phyloP scores from a whole-genome alignment of 306 rosid species.

The Canavalia ensiformis region DNA sequence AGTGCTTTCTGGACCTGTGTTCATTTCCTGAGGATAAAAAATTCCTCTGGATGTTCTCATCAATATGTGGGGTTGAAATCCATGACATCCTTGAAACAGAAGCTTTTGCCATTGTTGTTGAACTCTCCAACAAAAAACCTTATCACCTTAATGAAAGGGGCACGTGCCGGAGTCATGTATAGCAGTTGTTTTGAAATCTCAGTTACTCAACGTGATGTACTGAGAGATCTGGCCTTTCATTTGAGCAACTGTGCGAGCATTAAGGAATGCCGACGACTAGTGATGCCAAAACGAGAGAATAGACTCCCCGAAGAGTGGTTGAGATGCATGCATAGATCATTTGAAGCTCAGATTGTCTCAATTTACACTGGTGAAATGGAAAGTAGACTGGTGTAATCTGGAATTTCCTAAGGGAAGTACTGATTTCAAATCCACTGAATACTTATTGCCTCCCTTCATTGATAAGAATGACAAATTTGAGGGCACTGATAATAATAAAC shows the following conservation, averaged over 20 bases:
- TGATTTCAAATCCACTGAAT: slow-evolving; percentile 73
- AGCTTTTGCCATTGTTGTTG: slow-evolving; percentile 82
- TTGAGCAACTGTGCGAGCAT: slow-evolving; percentile 59
- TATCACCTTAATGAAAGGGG: slow-evolving; percentile 75
- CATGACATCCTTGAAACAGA: slow-evolving; percentile 82
- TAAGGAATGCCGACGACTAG: slow-evolving; percentile 60
- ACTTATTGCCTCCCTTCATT: slow-evolving; percentile 70
- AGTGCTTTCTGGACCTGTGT: slow-evolving; percentile 88
- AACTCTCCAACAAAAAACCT: slow-evolving; percentile 88
- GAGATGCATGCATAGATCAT: slow-evolving; percentile 63
- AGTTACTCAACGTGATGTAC: slow-evolving; percentile 86
- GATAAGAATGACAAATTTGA: slow-evolving; percentile 78
- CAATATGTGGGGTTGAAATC: slow-evolving; percentile 86
- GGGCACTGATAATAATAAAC: slow-evolving; percentile 74
- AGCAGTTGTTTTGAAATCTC: slow-evolving; percentile 81
- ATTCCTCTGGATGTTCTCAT: slow-evolving; percentile 80
- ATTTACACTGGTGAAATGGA: slow-evolving; percentile 97
- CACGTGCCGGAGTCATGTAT: slow-evolving; percentile 77
- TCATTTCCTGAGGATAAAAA: slow-evolving; percentile 89
- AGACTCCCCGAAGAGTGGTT: slow-evolving; percentile 84
- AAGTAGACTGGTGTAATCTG: too few relatives aligned
- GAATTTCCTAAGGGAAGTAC: slow-evolving; percentile 31
- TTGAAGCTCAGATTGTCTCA: slow-evolving; percentile 80
- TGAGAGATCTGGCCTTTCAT: slow-evolving; percentile 86
- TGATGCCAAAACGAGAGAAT: slow-evolving; percentile 79